Base-by-base conservation (phyloP, 2,329 filamentous ascomycete genomes). In the Neophaeococcomyces aloes region DNA sequence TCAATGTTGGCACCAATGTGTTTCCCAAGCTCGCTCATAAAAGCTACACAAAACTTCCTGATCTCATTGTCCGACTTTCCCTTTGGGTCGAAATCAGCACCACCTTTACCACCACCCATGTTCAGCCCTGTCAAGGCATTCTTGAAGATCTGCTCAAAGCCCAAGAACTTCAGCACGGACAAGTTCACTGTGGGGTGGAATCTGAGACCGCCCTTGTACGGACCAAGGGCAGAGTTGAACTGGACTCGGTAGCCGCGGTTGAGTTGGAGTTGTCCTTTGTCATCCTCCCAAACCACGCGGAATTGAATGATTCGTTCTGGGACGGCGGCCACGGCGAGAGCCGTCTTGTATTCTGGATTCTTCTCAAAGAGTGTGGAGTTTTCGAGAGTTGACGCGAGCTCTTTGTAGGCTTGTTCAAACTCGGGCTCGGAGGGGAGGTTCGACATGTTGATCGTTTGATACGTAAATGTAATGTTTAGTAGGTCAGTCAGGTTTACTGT, bases 61-160 rank as follows among this genome's bases (percentile, higher is more conserved):
- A 96, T 96, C 77, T 96, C 91, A 65, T 79, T 84, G 70, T 98
- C 88, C 44, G 82, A 84, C 78, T 95, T 96, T 72, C 87, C 88
- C 79, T 96, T 98, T 66, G 91, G 91, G 70, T 96, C 87, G 66
- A 98, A 96, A 74, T 96, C 91, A 65, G 89, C 82, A 60, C 91
- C 91, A 70, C 91, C 91, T 75, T 96, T 96, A 61, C 84, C 91
- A 71, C 91, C 91, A 54, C 91, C 91, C 80, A 98, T 95, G 72
- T 78, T 86, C 61, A 93, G 70, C 61, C 91, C 91, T 50, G 91
- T 96, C 56, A 96, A 73, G 56, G 91, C 91, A 85, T 96, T 96
- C 79, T 96, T 96, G 78, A 96, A 96, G 71, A 89, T 93, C 73
- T 96, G 91, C 79, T 98, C 91, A 61, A 96, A 96, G 54, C 89